Conservation (phyloP, 2,329 filamentous ascomycete genomes). For the Fonsecaea nubica region DNA sequence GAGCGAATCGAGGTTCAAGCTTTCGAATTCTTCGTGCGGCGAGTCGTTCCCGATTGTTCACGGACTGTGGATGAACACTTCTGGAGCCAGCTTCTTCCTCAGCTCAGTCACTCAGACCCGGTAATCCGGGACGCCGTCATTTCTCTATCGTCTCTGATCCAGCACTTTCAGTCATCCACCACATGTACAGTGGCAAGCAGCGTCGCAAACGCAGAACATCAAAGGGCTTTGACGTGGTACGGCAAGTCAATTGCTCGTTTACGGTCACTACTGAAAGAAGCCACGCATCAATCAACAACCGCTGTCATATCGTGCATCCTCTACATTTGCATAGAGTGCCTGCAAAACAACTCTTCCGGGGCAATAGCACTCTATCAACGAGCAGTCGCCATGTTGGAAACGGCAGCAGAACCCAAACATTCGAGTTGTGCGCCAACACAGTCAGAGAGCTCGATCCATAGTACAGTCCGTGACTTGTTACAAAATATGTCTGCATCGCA, state of each 20-base stretch:
- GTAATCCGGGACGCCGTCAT: conserved; percentile 28
- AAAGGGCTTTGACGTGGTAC: conserved; percentile 24
- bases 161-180: conserved; percentile 20
- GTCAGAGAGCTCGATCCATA: not conserved
- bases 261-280: conserved; percentile 13
- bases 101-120: conserved; percentile 19
- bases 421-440: not conserved
- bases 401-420: not conserved
- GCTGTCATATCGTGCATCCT: conserved; percentile 27
- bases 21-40: conserved; percentile 29
- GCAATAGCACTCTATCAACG: conserved; percentile 23
- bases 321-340: conserved; percentile 31
- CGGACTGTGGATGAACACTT: conserved; percentile 24
- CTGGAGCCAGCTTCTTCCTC: conserved; percentile 26
- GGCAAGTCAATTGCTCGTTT: conserved; percentile 22
- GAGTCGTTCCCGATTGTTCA: conserved; percentile 25
- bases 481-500: conserved; percentile 24
- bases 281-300: conserved; percentile 4
- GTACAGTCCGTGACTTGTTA: conserved; percentile 16
- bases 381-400: conserved; percentile 20
- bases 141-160: conserved; percentile 25
- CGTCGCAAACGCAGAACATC: conserved; percentile 20
- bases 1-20: conserved; percentile 18
- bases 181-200: not conserved
- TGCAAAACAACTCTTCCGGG: conserved; percentile 21